A percentile compares a stretch with the other conserved stretches of the same genome.
Evolutionary conservation across 1,284 basidiomycete genomes (phyloP).

Genomic region (Cystobasidium slooffiae): DNA sequence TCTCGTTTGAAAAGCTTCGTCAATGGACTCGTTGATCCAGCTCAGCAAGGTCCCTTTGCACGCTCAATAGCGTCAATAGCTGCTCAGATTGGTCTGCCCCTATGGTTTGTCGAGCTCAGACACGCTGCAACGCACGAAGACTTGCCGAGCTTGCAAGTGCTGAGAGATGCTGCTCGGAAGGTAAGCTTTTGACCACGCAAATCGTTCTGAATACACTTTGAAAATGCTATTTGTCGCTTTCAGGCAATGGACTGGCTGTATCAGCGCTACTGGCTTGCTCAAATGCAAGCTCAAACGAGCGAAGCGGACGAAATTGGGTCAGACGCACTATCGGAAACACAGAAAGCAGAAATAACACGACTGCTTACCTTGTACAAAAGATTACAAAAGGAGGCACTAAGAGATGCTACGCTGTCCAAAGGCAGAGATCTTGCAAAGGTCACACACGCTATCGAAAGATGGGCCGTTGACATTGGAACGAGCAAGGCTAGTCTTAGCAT

Average conservation of each 20-base stretch:
- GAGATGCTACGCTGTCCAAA: constrained; percentile 65
- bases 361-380: constrained; percentile 71
- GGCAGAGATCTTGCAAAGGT: constrained; percentile 57
- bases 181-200: background rate
- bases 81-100: constrained; percentile 78
- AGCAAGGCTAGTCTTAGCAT: background rate
- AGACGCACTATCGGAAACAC: background rate
- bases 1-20: constrained; percentile 64
- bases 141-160: constrained; percentile 78
- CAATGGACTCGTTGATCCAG: constrained; percentile 90
- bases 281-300: constrained; percentile 54
- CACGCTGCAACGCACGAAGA: constrained; percentile 97
- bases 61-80: constrained; percentile 89
- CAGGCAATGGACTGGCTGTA: constrained; percentile 79
- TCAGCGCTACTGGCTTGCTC: constrained; percentile 71
- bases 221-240: background rate
- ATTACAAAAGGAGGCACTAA: constrained; percentile 63
- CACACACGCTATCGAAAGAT: constrained; percentile 69
- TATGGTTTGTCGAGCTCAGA: constrained; percentile 89
- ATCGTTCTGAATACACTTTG: background rate
- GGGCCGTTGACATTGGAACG: constrained; percentile 50
- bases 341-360: constrained; percentile 39
- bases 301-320: constrained; percentile 61
- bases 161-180: constrained; percentile 57
- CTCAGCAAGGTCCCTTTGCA: constrained; percentile 83